phyloP scores from a whole-genome alignment of 2,329 filamentous ascomycete species.

The Cladosporium sp. region DNA sequence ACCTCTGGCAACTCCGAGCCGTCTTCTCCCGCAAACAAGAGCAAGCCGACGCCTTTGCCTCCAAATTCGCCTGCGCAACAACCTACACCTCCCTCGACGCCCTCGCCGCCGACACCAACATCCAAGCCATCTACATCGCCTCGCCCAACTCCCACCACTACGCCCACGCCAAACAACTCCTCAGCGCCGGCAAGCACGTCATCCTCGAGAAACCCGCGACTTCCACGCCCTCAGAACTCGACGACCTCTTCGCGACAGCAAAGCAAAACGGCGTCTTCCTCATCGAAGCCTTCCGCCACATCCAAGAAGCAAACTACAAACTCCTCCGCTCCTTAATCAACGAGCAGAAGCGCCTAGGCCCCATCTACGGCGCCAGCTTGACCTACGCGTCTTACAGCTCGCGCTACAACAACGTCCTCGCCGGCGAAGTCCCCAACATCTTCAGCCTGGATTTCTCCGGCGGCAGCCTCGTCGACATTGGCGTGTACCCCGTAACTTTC shows the following conservation, averaged over 20 bases:
- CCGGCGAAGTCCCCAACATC: conserved; percentile 50
- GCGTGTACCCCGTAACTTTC: conserved; percentile 50
- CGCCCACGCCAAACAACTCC: conserved; percentile 45
- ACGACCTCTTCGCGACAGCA: conserved; percentile 45
- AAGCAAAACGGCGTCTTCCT: conserved; percentile 44
- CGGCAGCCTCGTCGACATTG: conserved; percentile 50
- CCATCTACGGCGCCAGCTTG: conserved; percentile 47
- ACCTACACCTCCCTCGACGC: conserved; percentile 43
- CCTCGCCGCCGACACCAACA: conserved; percentile 40
- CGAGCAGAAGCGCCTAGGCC: conserved; percentile 42
- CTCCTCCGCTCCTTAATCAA: conserved; percentile 39
- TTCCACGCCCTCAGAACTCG: conserved; percentile 44
- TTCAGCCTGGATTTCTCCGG: conserved; percentile 50
- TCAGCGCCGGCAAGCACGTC: conserved; percentile 49
- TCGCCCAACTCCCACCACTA: conserved; percentile 52
- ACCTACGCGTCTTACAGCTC: conserved; percentile 48
- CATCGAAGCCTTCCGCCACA: conserved; percentile 52
- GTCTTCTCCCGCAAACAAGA: conserved; percentile 50
- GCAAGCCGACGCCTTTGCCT: conserved; percentile 45
- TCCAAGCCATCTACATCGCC: conserved; percentile 51
- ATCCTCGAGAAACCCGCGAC: conserved; percentile 54
- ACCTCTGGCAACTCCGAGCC: conserved; percentile 46
- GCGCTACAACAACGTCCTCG: conserved; percentile 50
- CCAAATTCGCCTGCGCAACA: conserved; percentile 40
- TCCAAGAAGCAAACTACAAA: conserved; percentile 53